Percentiles rank a stretch among this genome's conserved stretches.
Evolutionary conservation across 805 yeast species (phyloP).

Genomic region (Grigorovia yakushimaensis): DNA sequence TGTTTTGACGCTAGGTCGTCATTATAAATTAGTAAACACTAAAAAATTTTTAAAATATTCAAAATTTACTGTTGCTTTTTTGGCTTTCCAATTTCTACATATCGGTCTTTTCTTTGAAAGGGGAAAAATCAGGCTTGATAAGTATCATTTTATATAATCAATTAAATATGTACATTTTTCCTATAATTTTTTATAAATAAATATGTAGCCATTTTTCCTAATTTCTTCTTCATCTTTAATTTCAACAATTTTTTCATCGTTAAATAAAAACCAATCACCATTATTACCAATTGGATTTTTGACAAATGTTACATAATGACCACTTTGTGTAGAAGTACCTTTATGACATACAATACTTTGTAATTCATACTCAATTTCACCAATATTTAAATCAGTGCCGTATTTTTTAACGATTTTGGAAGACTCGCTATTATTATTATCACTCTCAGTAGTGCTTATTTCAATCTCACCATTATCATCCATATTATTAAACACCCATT

Average conservation of each 20-base stretch:
- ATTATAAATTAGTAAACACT: background rate
- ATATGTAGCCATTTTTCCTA: constrained; percentile 40
- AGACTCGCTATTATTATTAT: background rate
- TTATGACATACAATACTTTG: constrained; percentile 76
- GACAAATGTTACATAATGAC: constrained; percentile 80
- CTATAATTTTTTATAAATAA: constrained; percentile 21
- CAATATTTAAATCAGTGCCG: constrained; percentile 10
- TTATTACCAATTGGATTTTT: constrained; percentile 32
- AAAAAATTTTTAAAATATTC: background rate
- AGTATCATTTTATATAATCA: no score
- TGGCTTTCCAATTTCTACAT: no score
- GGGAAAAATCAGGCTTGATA: no score
- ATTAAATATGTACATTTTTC: no score
- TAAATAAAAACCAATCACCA: constrained; percentile 64
- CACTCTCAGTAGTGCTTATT: background rate
- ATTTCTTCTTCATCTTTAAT: constrained; percentile 36
- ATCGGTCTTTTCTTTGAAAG: no score
- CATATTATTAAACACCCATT: constrained; percentile 81
- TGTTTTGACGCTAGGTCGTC: background rate
- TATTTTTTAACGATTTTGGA: constrained; percentile 1
- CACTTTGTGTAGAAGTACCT: constrained; percentile 82
- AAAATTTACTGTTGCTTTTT: background rate
- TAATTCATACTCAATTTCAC: constrained; percentile 28
- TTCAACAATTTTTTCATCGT: constrained; percentile 78
- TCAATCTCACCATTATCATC: constrained; percentile 58